These are phyloP conservation scores for Euphorbia celastroides DNA, from an alignment of 441 rosid species.

Conservation along the genomic window DNA sequence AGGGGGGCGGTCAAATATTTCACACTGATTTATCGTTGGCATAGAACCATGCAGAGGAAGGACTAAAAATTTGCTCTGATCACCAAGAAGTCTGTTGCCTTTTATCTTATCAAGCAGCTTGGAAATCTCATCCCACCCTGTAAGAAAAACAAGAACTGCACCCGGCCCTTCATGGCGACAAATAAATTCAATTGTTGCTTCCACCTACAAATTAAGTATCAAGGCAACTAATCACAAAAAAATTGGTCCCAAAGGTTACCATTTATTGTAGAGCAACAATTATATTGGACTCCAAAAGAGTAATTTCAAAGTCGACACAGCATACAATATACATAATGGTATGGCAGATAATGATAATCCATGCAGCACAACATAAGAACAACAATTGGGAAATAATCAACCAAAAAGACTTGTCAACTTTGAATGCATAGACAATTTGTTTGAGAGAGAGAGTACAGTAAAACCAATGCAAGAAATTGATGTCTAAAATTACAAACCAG, in stretches of 20 bases:
- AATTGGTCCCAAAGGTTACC: not conserved
- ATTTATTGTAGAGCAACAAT: slow-evolving; percentile 2
- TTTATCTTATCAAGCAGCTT: slow-evolving; percentile 71
- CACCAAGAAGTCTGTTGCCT: slow-evolving; percentile 70
- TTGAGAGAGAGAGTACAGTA: not conserved
- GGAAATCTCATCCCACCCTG: slow-evolving; percentile 97
- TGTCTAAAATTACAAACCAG: slow-evolving; percentile 51
- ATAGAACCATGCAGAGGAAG: slow-evolving; percentile 92
- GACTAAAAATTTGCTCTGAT: slow-evolving; percentile 65
- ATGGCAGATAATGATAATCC: not conserved
- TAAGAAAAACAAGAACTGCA: slow-evolving; percentile 88
- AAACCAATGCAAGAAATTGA: not conserved
- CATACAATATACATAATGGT: not conserved
- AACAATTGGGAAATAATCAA: not conserved
- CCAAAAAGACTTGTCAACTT: not conserved
- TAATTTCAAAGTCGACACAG: not conserved
- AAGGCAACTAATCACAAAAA: not conserved
- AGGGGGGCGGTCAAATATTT: slow-evolving; percentile 83
- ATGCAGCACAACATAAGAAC: slow-evolving; percentile 2
- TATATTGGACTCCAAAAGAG: not conserved
- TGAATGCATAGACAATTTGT: slow-evolving; percentile 6
- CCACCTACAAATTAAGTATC: slow-evolving; percentile 50
- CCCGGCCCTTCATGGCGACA: slow-evolving; percentile 79
- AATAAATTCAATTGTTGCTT: slow-evolving; percentile 63
- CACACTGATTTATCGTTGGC: slow-evolving; percentile 84